These are phyloP conservation scores for Penicillium coffeae DNA, from an alignment of 495 filamentous ascomycete genomes.

Conservation along the genomic window DNA sequence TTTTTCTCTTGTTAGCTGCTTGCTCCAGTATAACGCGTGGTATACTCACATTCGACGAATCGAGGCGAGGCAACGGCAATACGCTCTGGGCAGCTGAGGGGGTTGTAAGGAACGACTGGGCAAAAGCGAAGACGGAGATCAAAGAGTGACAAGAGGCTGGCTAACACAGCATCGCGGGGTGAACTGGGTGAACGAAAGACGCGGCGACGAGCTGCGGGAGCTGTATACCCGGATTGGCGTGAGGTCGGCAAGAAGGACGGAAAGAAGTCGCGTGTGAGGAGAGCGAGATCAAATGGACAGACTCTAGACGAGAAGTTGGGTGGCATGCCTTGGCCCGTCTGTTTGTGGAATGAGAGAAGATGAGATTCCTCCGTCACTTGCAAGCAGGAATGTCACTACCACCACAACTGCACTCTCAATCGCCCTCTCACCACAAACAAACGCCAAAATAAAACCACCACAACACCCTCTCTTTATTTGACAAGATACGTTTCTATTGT, in stretches of 20 bases:
- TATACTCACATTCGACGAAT: too few species aligned
- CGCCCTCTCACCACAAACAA: background rate
- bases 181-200: conserved; percentile 5
- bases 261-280: background rate
- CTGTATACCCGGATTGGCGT: conserved; percentile 7
- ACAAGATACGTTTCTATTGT: background rate
- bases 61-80: too few species aligned
- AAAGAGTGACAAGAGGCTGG: conserved; percentile 15
- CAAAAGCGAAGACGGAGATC: conserved; percentile 1
- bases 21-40: too few species aligned
- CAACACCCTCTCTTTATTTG: background rate
- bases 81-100: too few species aligned
- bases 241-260: conserved; percentile 1
- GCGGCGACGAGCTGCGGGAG: conserved; percentile 11
- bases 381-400: conserved; percentile 9
- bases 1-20: too few species aligned
- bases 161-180: conserved; percentile 11
- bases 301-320: conserved; percentile 1
- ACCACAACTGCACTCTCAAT: background rate
- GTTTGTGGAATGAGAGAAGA: conserved; percentile 6
- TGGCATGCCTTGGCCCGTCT: conserved; percentile 19
- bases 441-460: background rate
- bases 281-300: conserved; percentile 7
- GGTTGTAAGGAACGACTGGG: conserved; percentile 17
- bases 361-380: conserved; percentile 7